These are phyloP conservation scores for Lactarius tabidus DNA, from an alignment of 768 basidiomycete genomes.

Conservation along the genomic window DNA sequence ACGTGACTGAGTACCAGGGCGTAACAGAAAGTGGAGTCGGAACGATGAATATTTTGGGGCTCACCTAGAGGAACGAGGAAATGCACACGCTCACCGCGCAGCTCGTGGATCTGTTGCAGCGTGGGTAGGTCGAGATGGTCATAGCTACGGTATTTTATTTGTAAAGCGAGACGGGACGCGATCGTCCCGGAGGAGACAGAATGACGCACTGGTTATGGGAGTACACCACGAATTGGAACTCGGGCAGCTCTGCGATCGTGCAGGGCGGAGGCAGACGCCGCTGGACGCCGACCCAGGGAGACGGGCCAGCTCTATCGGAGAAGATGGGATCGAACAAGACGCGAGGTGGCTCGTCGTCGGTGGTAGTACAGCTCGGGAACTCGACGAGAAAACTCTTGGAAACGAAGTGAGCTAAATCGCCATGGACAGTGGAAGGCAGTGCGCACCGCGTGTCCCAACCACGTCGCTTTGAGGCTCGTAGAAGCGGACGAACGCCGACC, in stretches of 20 bases:
- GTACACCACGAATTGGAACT: constrained; percentile 38
- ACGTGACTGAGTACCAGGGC: neutral
- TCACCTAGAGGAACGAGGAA: constrained; percentile 41
- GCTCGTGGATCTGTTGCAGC: constrained; percentile 30
- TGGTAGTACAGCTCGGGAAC: constrained; percentile 22
- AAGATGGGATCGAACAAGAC: constrained; percentile 44
- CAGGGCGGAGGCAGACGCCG: constrained; percentile 38
- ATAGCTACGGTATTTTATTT: constrained; percentile 31
- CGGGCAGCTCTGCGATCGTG: constrained; percentile 36
- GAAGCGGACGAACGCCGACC: neutral
- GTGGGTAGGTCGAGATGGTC: constrained; percentile 41
- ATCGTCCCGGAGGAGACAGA: neutral
- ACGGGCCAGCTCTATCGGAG: constrained; percentile 33
- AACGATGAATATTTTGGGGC: constrained; percentile 13
- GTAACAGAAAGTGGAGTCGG: neutral
- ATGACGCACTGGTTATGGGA: constrained; percentile 43
- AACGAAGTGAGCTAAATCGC: neutral
- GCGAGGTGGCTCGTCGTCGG: constrained; percentile 29
- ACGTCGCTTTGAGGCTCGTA: constrained; percentile 31
- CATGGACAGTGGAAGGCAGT: neutral
- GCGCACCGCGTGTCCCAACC: constrained; percentile 39
- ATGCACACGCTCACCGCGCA: constrained; percentile 26
- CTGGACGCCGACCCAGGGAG: constrained; percentile 32
- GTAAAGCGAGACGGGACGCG: neutral
- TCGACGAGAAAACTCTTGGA: constrained; percentile 33